phyloP scores from a whole-genome alignment of 2,329 filamentous ascomycete species.

The Aspergillus tamarii region DNA sequence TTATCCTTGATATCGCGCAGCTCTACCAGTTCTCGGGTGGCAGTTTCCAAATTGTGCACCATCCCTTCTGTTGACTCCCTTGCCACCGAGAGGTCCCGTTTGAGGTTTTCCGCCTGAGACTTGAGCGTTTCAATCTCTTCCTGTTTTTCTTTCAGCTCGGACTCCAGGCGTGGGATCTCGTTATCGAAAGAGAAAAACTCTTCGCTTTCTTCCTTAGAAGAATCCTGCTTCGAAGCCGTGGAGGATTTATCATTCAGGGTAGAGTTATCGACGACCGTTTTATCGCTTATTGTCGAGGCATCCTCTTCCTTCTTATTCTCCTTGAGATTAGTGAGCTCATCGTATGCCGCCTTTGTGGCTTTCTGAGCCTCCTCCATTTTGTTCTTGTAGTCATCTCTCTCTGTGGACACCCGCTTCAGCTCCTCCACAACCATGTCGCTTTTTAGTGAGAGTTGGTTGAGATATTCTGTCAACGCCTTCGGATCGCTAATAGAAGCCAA shows the following conservation, averaged over 20 bases:
- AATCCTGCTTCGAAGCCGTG: constrained; percentile 4
- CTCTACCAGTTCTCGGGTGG: constrained; percentile 64
- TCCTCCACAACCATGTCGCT: constrained; percentile 94
- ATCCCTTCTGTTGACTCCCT: constrained; percentile 72
- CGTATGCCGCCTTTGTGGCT: constrained; percentile 62
- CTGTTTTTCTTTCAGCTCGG: constrained; percentile 70
- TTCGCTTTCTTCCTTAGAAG: constrained; percentile 52
- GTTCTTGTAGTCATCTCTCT: constrained; percentile 79
- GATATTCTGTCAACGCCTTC: constrained; percentile 81
- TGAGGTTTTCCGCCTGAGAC: constrained; percentile 67
- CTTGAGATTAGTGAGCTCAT: constrained; percentile 65
- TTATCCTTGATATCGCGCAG: constrained; percentile 57
- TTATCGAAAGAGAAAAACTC: constrained; percentile 93
- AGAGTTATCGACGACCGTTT: constrained; percentile 19
- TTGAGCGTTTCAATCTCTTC: constrained; percentile 73
- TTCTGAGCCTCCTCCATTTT: constrained; percentile 72
- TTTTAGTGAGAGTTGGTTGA: constrained; percentile 82
- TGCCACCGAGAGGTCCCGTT: constrained; percentile 70
- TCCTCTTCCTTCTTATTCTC: constrained; percentile 39
- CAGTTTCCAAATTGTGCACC: constrained; percentile 66
- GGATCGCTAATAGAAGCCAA: constrained; percentile 87
- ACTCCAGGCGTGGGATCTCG: constrained; percentile 80
- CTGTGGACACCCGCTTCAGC: constrained; percentile 79
- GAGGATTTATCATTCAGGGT: constrained; percentile 11
- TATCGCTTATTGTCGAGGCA: constrained; percentile 18